These are phyloP conservation scores for Cystobasidium slooffiae DNA, from an alignment of 1,284 basidiomycete genomes.

Conservation along the genomic window DNA sequence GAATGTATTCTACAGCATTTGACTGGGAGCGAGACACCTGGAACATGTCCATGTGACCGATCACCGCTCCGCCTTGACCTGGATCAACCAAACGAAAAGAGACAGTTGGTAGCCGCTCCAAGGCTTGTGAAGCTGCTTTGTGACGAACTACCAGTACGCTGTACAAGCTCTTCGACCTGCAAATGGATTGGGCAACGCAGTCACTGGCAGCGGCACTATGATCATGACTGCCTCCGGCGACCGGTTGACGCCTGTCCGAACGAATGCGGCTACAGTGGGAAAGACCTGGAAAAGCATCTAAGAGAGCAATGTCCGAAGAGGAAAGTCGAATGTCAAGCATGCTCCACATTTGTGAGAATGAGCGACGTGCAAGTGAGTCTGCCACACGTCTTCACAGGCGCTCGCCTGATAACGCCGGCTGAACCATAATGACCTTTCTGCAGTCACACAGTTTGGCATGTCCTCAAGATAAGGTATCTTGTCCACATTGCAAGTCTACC, in stretches of 20 bases:
- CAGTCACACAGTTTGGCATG: conserved; percentile 3
- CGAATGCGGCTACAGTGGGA: conserved; percentile 22
- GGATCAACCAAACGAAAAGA: conserved; percentile 5
- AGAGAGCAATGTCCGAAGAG: background rate
- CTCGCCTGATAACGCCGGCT: background rate
- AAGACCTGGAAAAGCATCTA: conserved; percentile 19
- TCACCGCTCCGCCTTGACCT: conserved; percentile 19
- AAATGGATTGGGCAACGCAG: conserved; percentile 35
- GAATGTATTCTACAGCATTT: conserved; percentile 35
- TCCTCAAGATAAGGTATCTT: conserved; percentile 8
- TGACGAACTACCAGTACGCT: conserved; percentile 31
- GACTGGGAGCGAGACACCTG: conserved; percentile 1
- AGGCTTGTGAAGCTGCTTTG: conserved; percentile 41
- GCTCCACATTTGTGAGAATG: background rate
- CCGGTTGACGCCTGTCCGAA: conserved; percentile 18
- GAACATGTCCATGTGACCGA: conserved; percentile 28
- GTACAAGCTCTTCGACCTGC: background rate
- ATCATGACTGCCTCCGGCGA: conserved; percentile 11
- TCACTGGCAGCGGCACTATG: conserved; percentile 26
- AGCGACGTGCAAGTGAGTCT: conserved; percentile 11
- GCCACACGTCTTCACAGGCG: background rate
- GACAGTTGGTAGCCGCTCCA: conserved; percentile 30
- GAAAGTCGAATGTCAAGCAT: conserved; percentile 19
- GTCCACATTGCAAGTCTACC: conserved; percentile 7
- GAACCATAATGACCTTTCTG: too few relatives aligned